Evolutionary conservation across 176 grass and related monocot species (phyloP), one percentile per base, ranked within the genome.

Genomic region (Hyparrhenia diplandra): DNA sequence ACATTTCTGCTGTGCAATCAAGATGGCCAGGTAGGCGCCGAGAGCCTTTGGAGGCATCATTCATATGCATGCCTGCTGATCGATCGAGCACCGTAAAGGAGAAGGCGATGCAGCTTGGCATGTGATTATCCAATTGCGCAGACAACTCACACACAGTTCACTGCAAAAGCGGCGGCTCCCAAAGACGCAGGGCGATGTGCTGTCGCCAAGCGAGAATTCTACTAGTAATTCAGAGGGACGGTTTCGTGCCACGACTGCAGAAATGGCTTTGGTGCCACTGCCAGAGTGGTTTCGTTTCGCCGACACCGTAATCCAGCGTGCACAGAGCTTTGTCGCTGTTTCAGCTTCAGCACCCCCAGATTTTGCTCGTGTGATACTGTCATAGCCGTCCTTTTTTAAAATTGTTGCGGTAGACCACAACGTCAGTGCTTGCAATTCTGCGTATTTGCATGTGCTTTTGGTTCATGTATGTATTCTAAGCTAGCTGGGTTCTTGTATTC

Each of bases 41-140:
- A 14, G 80, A 73, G 36, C 78, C 51, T 78, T 85, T 79, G 58
- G 28, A 2, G 46, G 37, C 52, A 39, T 9, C 35, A 6, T 0
- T 36, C 35, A 54, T 87, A 87, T 89, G 66, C 37, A 37, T 89
- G 69, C 69, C 69, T 46, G 41, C 62, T 32, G 31, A n/a, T 4
- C 41, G 10, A 12, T 13, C 23, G 58, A 25, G 59, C 79, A 83
- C 54, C 85, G 78, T 75, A 89, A 89, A 82, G 66, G 80, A 79
- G 43, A 46, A 46, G 43, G 43, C 43, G 13, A 17, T 86, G 86
- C 82, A 91, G 86, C 86, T 85, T 14, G 66, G 82, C 82, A 91
- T 87, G 85, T 78, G 85, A 88, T 88, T 84, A 89, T 91, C 77
- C 87, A 91, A 97, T 85, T 85, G 86, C 74, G 10, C 5, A 65